Evolutionary conservation across 352 stramenopile species (phyloP), one percentile per base, ranked within the genome.

Genomic region (Albugo candida): DNA sequence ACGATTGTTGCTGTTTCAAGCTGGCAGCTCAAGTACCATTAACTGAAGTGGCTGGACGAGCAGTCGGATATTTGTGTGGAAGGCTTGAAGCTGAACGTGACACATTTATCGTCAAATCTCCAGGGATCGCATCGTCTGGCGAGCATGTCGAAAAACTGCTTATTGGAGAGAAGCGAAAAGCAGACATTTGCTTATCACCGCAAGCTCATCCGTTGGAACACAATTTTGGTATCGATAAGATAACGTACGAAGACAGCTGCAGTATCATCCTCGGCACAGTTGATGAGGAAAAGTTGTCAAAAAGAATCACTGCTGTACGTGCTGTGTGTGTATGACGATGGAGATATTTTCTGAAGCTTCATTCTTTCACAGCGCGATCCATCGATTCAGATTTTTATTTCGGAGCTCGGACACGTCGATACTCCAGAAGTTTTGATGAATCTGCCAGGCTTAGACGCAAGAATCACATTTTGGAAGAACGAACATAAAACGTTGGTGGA

Each of bases 391-490:
- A 65, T 86, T 36, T 67, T 86, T 31, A 53, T 61, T 13, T 60
- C 75, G 37, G 64, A 73, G 1, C 69, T 83, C 37, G 70, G 85
- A 14, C 85, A 84, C 47, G 70, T 84, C 48, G 73, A 73, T 0
- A 74, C 81, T 43, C 70, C 72, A 2, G 76, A 88, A 14, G 72
- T 82, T 27, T 79, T 85, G 50, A 75, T 88, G 58, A 88, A 68
- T 45, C 85, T 88, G 39, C 76, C 76, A 24, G 73, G 60, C 4
- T 61, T 88, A 10, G 70, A 88, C 5, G 76, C 76, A 3, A 63
- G 71, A 42, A 58, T 88, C 24, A 85, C 73, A 38, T 54, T 88
- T 38, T 83, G 70, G 70, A 85, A 81, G 59, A 70, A 83, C 18
- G 61, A 53, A 0, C 64, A 59, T n/a, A 84, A 83, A 50, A 85